These are phyloP conservation scores for Mycena galopus DNA, from an alignment of 768 basidiomycete genomes.

Conservation along the genomic window DNA sequence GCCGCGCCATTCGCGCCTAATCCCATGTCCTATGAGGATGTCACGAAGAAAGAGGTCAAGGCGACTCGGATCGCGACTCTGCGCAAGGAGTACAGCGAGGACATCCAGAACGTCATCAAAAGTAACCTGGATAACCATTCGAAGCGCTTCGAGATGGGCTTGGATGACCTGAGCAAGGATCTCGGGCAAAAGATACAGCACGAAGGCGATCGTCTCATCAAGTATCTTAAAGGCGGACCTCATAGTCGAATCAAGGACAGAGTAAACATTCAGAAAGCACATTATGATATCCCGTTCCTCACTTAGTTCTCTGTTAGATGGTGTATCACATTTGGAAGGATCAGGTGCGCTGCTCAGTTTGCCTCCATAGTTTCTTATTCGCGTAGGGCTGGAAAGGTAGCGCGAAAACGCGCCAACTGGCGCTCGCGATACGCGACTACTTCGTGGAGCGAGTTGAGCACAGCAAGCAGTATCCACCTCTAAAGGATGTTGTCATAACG, in stretches of 20 bases:
- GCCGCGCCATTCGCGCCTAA: background rate
- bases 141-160: conserved; percentile 27
- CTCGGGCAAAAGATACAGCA: conserved; percentile 31
- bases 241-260: conserved; percentile 41
- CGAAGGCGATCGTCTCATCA: conserved; percentile 34
- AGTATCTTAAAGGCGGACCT: conserved; percentile 37
- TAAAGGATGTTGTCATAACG: conserved; percentile 19
- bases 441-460: conserved; percentile 14
- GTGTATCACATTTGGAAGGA: conserved; percentile 36
- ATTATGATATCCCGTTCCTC: background rate
- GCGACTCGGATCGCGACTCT: conserved; percentile 28
- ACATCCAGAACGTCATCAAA: conserved; percentile 22
- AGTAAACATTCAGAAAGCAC: conserved; percentile 13
- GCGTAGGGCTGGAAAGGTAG: conserved; percentile 21
- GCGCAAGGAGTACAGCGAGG: conserved; percentile 34
- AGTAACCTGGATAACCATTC: conserved; percentile 31
- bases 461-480: background rate
- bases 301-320: conserved; percentile 28
- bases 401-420: conserved; percentile 6
- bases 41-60: conserved; percentile 8
- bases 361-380: background rate
- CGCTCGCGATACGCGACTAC: conserved; percentile 20
- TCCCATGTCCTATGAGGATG: background rate
- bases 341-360: conserved; percentile 11
- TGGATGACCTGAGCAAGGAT: conserved; percentile 40